Percentiles rank a stretch among this genome's conserved stretches.
Evolutionary conservation across 2,329 filamentous ascomycete species (phyloP).

Genomic region (Alternaria sp.): DNA sequence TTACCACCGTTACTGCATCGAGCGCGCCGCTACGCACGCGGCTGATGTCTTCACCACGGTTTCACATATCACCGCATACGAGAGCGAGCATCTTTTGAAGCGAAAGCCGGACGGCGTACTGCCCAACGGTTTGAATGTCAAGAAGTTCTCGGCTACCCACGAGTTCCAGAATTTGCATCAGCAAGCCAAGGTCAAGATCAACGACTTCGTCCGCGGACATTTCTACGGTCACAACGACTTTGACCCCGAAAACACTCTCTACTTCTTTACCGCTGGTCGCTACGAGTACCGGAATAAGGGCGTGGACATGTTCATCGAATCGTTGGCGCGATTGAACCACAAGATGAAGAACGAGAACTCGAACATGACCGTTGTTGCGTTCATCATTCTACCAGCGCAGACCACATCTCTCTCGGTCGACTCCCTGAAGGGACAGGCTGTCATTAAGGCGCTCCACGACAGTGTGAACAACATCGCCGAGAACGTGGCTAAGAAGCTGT

Average conservation of each 20-base stretch:
- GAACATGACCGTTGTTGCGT: constrained; percentile 93
- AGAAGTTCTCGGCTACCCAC: constrained; percentile 97
- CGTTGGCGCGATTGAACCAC: constrained; percentile 92
- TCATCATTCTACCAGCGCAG: constrained; percentile 98
- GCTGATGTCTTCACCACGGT: constrained; percentile 98
- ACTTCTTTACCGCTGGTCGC: constrained; percentile 95
- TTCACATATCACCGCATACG: constrained; percentile 97
- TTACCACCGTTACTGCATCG: constrained; percentile 98
- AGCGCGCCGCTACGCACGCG: constrained; percentile 88
- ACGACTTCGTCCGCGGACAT: constrained; percentile 96
- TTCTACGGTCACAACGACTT: constrained; percentile 99
- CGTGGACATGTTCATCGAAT: constrained; percentile 99
- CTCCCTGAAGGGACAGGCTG: constrained; percentile 93
- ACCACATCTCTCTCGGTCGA: constrained; percentile 95
- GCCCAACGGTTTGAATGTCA: constrained; percentile 96
- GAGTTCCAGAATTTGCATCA: constrained; percentile 99
- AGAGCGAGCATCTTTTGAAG: constrained; percentile 96
- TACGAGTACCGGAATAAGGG: constrained; percentile 99
- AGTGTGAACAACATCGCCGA: constrained; percentile 92
- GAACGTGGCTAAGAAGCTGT: constrained; percentile 90
- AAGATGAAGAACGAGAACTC: constrained; percentile 83
- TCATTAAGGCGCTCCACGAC: constrained; percentile 94
- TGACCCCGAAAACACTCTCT: constrained; percentile 93
- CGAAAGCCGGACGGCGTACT: constrained; percentile 96
- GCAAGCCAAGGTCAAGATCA: constrained; percentile 95